Conservation (phyloP, 139 green algal species). For the Picochlorum sp. region DNA sequence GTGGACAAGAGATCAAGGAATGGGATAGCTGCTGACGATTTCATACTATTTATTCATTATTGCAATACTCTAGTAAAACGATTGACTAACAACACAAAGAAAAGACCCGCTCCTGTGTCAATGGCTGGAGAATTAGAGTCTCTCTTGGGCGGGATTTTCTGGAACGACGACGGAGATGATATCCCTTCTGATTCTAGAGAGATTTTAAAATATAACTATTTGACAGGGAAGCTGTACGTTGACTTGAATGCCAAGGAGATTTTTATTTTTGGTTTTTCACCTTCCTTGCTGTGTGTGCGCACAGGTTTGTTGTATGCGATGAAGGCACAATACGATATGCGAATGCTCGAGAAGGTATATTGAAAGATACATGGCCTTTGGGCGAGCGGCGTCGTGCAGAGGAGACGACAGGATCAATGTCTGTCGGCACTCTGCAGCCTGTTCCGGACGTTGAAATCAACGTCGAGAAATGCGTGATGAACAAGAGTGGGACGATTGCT, state of each 20-base stretch:
- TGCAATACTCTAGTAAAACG: no score
- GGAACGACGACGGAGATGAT: constrained; percentile 14
- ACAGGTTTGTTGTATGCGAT: not conserved
- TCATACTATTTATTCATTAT: no score
- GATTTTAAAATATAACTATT: constrained; percentile 19
- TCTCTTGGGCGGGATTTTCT: constrained; percentile 17
- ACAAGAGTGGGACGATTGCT: constrained; percentile 15
- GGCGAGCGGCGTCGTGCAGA: not conserved
- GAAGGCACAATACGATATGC: not conserved
- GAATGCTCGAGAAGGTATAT: not conserved
- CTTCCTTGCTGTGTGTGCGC: no score
- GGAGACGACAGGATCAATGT: not conserved
- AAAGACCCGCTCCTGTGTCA: not conserved
- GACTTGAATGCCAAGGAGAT: no score
- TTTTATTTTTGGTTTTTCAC: no score
- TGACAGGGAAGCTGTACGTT: constrained; percentile 19
- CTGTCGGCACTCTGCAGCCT: constrained; percentile 8
- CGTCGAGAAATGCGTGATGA: constrained; percentile 11
- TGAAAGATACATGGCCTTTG: not conserved
- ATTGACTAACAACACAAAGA: no score
- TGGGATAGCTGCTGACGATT: no score
- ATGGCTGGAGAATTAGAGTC: constrained; percentile 7
- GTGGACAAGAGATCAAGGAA: no score
- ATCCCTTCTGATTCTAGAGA: constrained; percentile 9
- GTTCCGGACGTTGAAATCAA: constrained; percentile 20